These are phyloP conservation scores for Yarrowia bubula DNA, from an alignment of 805 yeast species.

Conservation along the genomic window DNA sequence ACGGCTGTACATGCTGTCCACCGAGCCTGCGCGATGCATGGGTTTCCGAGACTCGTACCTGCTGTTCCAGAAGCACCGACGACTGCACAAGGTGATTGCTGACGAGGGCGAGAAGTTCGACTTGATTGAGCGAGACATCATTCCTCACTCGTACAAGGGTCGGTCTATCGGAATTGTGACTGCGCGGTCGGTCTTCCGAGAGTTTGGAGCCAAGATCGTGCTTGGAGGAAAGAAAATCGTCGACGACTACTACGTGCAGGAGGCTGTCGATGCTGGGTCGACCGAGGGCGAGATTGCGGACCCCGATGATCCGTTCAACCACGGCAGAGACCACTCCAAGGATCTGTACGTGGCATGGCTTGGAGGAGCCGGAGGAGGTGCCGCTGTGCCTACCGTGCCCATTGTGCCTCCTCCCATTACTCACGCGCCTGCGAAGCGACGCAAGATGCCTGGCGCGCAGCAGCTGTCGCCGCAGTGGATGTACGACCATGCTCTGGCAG, in stretches of 20 bases:
- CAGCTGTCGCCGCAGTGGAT: constrained; percentile 60
- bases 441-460: constrained; percentile 28
- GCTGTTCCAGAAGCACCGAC: constrained; percentile 80
- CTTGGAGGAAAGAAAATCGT: constrained; percentile 73
- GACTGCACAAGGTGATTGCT: constrained; percentile 69
- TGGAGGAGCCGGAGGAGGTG: constrained; percentile 44
- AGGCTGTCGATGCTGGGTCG: constrained; percentile 53
- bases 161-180: constrained; percentile 86
- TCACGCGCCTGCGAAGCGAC: constrained; percentile 28
- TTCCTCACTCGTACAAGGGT: constrained; percentile 89
- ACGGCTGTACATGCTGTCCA: constrained; percentile 80
- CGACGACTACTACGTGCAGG: constrained; percentile 86
- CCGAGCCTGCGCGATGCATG: constrained; percentile 93
- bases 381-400: constrained; percentile 15
- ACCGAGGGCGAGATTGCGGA: constrained; percentile 71
- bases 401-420: constrained; percentile 35
- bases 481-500: constrained; percentile 76
- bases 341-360: constrained; percentile 57
- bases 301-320: constrained; percentile 50
- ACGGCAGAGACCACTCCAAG: constrained; percentile 46
- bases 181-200: constrained; percentile 83
- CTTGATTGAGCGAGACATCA: constrained; percentile 71
- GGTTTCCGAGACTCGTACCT: constrained; percentile 92
- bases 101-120: constrained; percentile 78
- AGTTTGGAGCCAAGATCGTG: constrained; percentile 84